A percentile compares a stretch with the other conserved stretches of the same genome.
These are phyloP conservation scores for Pestalotiopsis sp. DNA, from an alignment of 2,329 filamentous ascomycete genomes.

Conservation along the genomic window DNA sequence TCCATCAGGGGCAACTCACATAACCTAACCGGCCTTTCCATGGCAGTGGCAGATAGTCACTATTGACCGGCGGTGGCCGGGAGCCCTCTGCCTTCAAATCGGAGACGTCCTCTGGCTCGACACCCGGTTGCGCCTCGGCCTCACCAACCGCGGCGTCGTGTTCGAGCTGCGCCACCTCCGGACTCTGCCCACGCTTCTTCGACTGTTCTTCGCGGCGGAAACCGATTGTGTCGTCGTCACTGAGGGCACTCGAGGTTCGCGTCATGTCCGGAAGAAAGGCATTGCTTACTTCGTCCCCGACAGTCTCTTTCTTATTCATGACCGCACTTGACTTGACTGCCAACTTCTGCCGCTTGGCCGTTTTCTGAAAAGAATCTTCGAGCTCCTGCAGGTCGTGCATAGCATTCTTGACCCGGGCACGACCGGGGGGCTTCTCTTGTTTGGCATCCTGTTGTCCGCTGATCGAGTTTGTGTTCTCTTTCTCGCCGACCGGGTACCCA, in stretches of 20 bases:
- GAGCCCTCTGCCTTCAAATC: slow-evolving; percentile 35
- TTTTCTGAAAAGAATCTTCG: slow-evolving; percentile 47
- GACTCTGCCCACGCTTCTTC: background rate
- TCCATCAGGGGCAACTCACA: slow-evolving; percentile 53
- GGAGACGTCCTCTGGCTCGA: slow-evolving; percentile 23
- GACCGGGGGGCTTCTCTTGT: slow-evolving; percentile 15
- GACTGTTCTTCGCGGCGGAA: background rate
- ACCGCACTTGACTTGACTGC: slow-evolving; percentile 46
- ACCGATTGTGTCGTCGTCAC: slow-evolving; percentile 1
- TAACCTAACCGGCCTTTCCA: slow-evolving; percentile 92
- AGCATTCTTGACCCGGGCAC: slow-evolving; percentile 38
- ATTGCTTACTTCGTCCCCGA: slow-evolving; percentile 34
- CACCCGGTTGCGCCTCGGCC: slow-evolving; percentile 11
- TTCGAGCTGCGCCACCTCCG: background rate
- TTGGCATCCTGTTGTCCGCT: background rate
- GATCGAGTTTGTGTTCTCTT: background rate
- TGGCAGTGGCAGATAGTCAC: slow-evolving; percentile 79
- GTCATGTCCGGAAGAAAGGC: slow-evolving; percentile 29
- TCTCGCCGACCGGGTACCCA: background rate
- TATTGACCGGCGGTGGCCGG: slow-evolving; percentile 79
- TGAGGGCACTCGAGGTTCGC: slow-evolving; percentile 15
- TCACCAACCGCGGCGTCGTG: background rate
- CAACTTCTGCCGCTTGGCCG: slow-evolving; percentile 47
- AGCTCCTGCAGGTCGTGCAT: slow-evolving; percentile 51
- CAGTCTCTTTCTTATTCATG: slow-evolving; percentile 10